Conservation (phyloP, 345 rosid species). For the Sonneratia caseolaris region DNA sequence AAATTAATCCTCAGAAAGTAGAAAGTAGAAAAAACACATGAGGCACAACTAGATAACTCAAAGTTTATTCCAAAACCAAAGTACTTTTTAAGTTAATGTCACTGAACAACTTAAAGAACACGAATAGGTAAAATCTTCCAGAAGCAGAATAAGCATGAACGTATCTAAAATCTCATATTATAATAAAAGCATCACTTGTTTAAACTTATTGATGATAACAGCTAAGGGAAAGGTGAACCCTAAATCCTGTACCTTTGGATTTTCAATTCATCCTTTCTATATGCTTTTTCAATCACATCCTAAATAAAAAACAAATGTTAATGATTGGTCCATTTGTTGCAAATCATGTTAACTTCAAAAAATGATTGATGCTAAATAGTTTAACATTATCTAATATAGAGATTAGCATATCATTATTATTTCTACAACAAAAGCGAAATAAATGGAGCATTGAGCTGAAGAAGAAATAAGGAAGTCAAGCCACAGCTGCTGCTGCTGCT, state of each 20-base stretch:
- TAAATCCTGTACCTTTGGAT: neutral
- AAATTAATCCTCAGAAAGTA: neutral
- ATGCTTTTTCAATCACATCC: neutral
- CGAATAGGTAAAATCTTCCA: neutral
- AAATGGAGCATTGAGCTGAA: no score
- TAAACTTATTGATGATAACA: neutral
- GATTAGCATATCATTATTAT: no score
- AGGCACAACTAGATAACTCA: neutral
- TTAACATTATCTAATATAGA: no score
- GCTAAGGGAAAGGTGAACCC: neutral
- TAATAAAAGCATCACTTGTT: neutral
- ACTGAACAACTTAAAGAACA: neutral
- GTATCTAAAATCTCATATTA: neutral
- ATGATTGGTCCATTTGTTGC: no score
- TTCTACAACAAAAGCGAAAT: no score
- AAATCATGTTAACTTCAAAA: no score
- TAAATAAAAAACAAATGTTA: no score
- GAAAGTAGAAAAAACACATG: neutral
- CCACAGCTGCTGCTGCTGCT: no score
- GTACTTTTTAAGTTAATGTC: neutral
- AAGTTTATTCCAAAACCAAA: neutral
- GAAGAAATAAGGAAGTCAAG: no score
- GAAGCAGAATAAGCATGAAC: neutral
- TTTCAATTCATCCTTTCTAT: neutral
- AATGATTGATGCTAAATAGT: no score